phyloP scores from a whole-genome alignment of 257 asterid species.

The Primulina tabacum region DNA sequence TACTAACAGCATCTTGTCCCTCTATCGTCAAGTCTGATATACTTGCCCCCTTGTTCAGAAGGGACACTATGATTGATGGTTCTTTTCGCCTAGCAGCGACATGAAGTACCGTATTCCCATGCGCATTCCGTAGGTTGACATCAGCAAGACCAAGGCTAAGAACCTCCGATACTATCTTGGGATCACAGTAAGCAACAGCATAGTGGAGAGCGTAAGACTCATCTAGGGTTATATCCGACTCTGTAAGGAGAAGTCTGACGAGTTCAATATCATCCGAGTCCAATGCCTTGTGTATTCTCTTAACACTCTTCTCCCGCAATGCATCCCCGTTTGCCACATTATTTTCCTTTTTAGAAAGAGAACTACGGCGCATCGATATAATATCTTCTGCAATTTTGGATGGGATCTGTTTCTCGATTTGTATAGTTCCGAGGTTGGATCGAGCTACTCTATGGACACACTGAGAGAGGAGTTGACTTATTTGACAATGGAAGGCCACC shows the following conservation, averaged over 20 bases:
- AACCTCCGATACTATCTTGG: slow-evolving; percentile 62
- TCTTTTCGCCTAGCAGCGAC: slow-evolving; percentile 69
- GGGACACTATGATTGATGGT: slow-evolving; percentile 64
- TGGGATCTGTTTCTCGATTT: slow-evolving; percentile 57
- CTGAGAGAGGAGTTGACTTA: slow-evolving; percentile 45
- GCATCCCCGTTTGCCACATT: slow-evolving; percentile 26
- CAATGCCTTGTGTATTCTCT: slow-evolving; percentile 58
- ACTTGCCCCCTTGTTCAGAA: slow-evolving; percentile 58
- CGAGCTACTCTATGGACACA: slow-evolving; percentile 51
- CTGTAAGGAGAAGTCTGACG: slow-evolving; percentile 54
- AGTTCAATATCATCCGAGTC: slow-evolving; percentile 76
- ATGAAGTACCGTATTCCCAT: slow-evolving; percentile 60
- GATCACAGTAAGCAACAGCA: slow-evolving; percentile 67
- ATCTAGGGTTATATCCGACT: slow-evolving; percentile 60
- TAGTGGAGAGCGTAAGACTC: slow-evolving; percentile 72
- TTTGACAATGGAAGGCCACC: slow-evolving; percentile 54
- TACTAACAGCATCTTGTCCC: slow-evolving; percentile 48
- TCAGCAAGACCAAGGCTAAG: slow-evolving; percentile 57
- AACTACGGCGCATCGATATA: slow-evolving; percentile 31
- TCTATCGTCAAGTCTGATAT: slow-evolving; percentile 48
- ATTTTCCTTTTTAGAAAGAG: slow-evolving; percentile 32
- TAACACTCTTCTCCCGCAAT: slow-evolving; percentile 46
- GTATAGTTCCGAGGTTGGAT: slow-evolving; percentile 48
- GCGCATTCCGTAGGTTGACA: slow-evolving; percentile 46
- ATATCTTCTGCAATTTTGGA: slow-evolving; percentile 40